Conservation (phyloP, 1,284 basidiomycete genomes). For the Melanopsichium pennsylvanicum region DNA sequence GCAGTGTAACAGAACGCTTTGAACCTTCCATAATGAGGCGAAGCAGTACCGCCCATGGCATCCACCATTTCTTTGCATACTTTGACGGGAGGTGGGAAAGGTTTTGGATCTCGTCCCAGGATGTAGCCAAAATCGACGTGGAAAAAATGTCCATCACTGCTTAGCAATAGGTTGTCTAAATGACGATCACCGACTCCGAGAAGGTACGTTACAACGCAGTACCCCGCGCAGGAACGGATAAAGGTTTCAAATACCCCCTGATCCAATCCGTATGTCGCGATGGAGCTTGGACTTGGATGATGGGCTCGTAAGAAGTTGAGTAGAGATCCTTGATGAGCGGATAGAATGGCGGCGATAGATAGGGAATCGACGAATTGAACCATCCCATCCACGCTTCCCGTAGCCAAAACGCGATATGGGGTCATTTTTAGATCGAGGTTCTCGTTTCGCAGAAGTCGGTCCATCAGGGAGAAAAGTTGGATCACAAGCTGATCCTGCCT, state of each 20-base stretch:
- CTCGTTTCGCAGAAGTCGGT: constrained; percentile 88
- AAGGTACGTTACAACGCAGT: constrained; percentile 96
- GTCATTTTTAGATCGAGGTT: constrained; percentile 92
- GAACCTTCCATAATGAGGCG: constrained; percentile 90
- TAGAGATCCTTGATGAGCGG: constrained; percentile 75
- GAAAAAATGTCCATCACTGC: constrained; percentile 81
- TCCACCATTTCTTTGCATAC: constrained; percentile 99
- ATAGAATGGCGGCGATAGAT: constrained; percentile 90
- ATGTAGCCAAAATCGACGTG: constrained; percentile 98
- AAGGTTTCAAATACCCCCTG: constrained; percentile 93
- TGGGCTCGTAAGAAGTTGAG: constrained; percentile 85
- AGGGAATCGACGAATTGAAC: constrained; percentile 94
- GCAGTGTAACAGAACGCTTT: constrained; percentile 95
- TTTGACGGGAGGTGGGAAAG: constrained; percentile 96
- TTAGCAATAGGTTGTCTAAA: constrained; percentile 90
- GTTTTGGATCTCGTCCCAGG: constrained; percentile 95
- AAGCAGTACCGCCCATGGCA: constrained; percentile 83
- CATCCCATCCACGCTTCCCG: constrained; percentile 91
- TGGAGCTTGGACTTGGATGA: constrained; percentile 88
- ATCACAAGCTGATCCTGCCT: constrained; percentile 97
- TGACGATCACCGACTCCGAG: constrained; percentile 97
- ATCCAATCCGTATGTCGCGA: constrained; percentile 90
- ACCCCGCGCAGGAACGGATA: constrained; percentile 95
- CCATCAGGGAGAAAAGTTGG: constrained; percentile 97
- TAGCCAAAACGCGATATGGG: constrained; percentile 93